Conservation (phyloP, 768 basidiomycete species). For the Cyclocybe cylindracea region DNA sequence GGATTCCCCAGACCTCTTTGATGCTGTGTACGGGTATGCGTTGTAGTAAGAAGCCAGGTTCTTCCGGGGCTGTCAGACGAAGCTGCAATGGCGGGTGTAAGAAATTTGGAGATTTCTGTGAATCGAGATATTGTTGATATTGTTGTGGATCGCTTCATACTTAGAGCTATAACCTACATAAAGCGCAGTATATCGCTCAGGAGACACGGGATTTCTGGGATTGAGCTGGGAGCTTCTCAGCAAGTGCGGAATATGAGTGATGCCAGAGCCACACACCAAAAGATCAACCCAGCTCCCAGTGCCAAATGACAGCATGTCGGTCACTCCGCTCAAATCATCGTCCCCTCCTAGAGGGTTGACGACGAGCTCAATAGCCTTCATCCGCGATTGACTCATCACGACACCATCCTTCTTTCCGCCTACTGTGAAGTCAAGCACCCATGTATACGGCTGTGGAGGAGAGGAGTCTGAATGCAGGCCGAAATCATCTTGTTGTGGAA, state of each 20-base stretch:
- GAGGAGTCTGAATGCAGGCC: conserved; percentile 14
- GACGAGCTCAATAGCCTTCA: conserved; percentile 71
- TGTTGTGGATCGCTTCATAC: background rate
- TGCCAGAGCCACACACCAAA: conserved; percentile 42
- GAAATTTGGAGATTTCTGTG: conserved; percentile 64
- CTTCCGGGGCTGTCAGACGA: conserved; percentile 66
- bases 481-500: conserved; percentile 42
- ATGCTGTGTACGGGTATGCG: conserved; percentile 70
- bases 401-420: conserved; percentile 54
- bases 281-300: conserved; percentile 67
- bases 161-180: conserved; percentile 49
- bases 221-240: conserved; percentile 48
- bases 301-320: conserved; percentile 45
- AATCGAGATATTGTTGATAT: background rate
- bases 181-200: conserved; percentile 66
- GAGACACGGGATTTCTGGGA: conserved; percentile 42
- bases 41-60: conserved; percentile 76
- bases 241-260: conserved; percentile 1
- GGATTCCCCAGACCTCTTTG: conserved; percentile 72
- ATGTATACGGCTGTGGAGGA: conserved; percentile 38
- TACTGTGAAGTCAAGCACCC: conserved; percentile 76
- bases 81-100: conserved; percentile 71
- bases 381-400: conserved; percentile 71
- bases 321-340: conserved; percentile 34
- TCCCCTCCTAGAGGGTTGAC: conserved; percentile 56